Conservation (phyloP, 768 basidiomycete genomes). For the Dioszegia hungarica region DNA sequence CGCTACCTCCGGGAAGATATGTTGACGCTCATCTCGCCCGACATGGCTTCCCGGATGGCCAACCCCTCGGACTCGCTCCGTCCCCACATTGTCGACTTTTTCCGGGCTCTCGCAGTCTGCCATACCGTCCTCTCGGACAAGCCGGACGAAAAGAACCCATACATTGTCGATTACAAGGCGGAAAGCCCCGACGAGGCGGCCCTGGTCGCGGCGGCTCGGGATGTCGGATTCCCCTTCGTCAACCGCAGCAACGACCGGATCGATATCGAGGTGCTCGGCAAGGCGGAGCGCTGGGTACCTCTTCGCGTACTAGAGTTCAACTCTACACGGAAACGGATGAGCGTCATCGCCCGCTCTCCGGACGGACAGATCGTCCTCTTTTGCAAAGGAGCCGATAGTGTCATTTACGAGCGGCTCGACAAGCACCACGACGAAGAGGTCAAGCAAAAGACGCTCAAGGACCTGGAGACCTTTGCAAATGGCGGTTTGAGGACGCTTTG, state of each 20-base stretch:
- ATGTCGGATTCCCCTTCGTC: constrained; percentile 88
- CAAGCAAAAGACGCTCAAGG: constrained; percentile 71
- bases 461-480: constrained; percentile 93
- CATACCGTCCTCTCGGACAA: constrained; percentile 78
- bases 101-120: constrained; percentile 89
- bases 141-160: constrained; percentile 63
- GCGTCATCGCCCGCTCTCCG: constrained; percentile 77
- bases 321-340: constrained; percentile 92
- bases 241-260: constrained; percentile 66
- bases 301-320: constrained; percentile 88
- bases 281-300: constrained; percentile 71
- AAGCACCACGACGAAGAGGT: constrained; percentile 66
- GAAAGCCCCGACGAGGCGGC: constrained; percentile 96
- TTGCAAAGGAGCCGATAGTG: constrained; percentile 95
- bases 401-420: constrained; percentile 83
- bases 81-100: constrained; percentile 70
- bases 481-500: constrained; percentile 85
- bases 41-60: constrained; percentile 71
- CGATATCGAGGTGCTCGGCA: constrained; percentile 89
- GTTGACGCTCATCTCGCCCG: constrained; percentile 81
- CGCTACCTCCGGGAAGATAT: constrained; percentile 73
- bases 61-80: constrained; percentile 61
- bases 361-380: constrained; percentile 78
- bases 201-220: constrained; percentile 82
- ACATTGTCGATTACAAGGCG: constrained; percentile 79